phyloP scores from a whole-genome alignment of 2,329 filamentous ascomycete genomes.

The Albifimbria verrucaria region DNA sequence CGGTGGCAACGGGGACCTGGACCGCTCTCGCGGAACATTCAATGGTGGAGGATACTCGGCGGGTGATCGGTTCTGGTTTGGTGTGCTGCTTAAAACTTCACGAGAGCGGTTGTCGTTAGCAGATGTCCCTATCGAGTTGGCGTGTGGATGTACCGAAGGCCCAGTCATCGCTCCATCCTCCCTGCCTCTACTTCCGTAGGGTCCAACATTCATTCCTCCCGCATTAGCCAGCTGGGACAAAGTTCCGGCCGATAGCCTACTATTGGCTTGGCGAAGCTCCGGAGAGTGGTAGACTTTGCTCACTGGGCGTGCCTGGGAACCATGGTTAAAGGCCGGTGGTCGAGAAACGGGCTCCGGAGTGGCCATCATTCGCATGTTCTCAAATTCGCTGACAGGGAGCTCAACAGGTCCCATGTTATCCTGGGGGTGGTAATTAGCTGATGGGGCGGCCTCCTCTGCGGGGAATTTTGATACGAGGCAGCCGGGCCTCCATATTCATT shows the following conservation, averaged over 20 bases:
- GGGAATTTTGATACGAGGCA: constrained; percentile 26
- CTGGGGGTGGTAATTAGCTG: constrained; percentile 35
- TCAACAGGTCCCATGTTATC: constrained; percentile 48
- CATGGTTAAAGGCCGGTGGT: constrained; percentile 78
- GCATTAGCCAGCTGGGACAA: constrained; percentile 76
- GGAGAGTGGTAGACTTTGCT: constrained; percentile 69
- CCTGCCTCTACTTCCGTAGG: constrained; percentile 22
- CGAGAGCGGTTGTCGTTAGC: constrained; percentile 53
- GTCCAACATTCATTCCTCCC: constrained; percentile 46
- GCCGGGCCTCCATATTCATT: constrained; percentile 19
- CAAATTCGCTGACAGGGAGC: constrained; percentile 11
- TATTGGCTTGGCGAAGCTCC: constrained; percentile 77
- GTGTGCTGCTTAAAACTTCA: constrained; percentile 48
- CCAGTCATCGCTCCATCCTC: constrained; percentile 32
- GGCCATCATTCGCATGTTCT: constrained; percentile 51
- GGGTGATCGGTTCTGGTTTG: constrained; percentile 29
- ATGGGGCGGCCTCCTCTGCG: constrained; percentile 32
- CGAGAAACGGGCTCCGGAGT: constrained; percentile 73
- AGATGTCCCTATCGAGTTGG: constrained; percentile 47
- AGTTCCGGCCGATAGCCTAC: constrained; percentile 78
- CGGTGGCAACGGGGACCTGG: constrained; percentile 41
- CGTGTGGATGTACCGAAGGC: constrained; percentile 50
- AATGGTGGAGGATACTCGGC: constrained; percentile 39
- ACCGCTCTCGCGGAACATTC: constrained; percentile 36
- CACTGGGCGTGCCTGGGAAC: constrained; percentile 65